Base-by-base conservation (phyloP, 2,329 filamentous ascomycete genomes). In the Phoma sp. region DNA sequence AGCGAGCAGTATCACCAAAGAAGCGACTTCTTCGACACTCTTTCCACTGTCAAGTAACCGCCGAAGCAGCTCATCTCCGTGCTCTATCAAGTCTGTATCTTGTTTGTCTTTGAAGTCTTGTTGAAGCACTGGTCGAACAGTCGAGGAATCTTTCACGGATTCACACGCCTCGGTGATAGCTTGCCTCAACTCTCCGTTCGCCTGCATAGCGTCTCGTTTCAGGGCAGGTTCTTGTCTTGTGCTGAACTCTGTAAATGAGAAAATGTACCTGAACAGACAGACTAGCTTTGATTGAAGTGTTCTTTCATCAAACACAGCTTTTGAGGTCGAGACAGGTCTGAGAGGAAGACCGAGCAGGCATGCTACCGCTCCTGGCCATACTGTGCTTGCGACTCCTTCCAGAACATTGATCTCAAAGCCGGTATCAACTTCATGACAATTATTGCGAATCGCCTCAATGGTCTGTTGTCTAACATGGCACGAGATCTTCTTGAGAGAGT, bases 361-460 rank as follows among this genome's bases (percentile, higher is more conserved):
- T 18, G 39, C 39, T 25, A 41, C 39, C 4, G 39, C n/a, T 6
- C 29, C 25, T 7, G 25, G 14, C 39, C 39, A 41, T 14, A 25
- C 13, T 9, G 39, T n/a, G 39, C 11, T 23, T 22, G 39, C 25
- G 5, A 41, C n/a, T 10, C n/a, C n/a, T 9, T 29, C 27, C 23
- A 41, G 22, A 13, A 40, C 7, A 24, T 40, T 24, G 9, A 40
- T 40, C 36, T 38, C 36, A 23, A 38, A 11, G 13, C 23, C 10
- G 7, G 5, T 25, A 10, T 14, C 7, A 22, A 6, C 4, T 24
- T 14, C 24, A 23, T 6, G 22, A 14, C 37, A 29, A 8, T 39
- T 39, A 22, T 78, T 0, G 86, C 80, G 75, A 6, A 81, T 81
- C 80, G 91, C 77, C 57, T 92, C 89, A 27, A 90, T 81, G 66